Conservation (phyloP, 495 filamentous ascomycete species). For the Aspergillus nidulans region DNA sequence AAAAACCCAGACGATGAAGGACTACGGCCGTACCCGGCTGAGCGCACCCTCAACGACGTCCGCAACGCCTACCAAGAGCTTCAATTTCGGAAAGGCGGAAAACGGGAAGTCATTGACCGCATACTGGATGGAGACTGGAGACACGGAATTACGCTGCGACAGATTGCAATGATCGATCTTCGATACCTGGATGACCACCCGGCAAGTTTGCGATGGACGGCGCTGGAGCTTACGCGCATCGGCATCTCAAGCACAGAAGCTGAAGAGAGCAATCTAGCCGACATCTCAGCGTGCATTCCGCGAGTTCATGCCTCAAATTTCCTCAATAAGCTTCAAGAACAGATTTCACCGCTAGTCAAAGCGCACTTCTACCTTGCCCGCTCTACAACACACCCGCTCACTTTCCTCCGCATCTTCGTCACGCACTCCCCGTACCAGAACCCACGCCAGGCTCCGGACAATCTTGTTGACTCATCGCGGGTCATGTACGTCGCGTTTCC, state of each 20-base stretch:
- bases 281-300: slow-evolving; percentile 51
- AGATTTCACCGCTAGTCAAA: slow-evolving; percentile 69
- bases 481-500: slow-evolving; percentile 77
- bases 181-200: slow-evolving; percentile 77
- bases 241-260: slow-evolving; percentile 3
- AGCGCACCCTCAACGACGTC: slow-evolving; percentile 56
- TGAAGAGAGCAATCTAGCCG: slow-evolving; percentile 19
- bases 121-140: slow-evolving; percentile 81
- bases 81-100: slow-evolving; percentile 57
- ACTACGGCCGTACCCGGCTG: slow-evolving; percentile 56
- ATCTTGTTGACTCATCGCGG: slow-evolving; percentile 52
- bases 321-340: slow-evolving; percentile 63
- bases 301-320: slow-evolving; percentile 74
- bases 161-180: slow-evolving; percentile 75
- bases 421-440: slow-evolving; percentile 68
- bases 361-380: slow-evolving; percentile 73
- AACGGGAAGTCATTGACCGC: slow-evolving; percentile 69
- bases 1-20: slow-evolving; percentile 32
- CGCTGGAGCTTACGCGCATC: slow-evolving; percentile 53
- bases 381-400: slow-evolving; percentile 57
- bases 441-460: slow-evolving; percentile 29
- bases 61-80: slow-evolving; percentile 57
- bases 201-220: slow-evolving; percentile 67
- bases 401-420: slow-evolving; percentile 70
- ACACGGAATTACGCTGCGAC: slow-evolving; percentile 68